Conservation (phyloP, 192 early-diverging fungal genomes). For the Anaeromyces robustus region DNA sequence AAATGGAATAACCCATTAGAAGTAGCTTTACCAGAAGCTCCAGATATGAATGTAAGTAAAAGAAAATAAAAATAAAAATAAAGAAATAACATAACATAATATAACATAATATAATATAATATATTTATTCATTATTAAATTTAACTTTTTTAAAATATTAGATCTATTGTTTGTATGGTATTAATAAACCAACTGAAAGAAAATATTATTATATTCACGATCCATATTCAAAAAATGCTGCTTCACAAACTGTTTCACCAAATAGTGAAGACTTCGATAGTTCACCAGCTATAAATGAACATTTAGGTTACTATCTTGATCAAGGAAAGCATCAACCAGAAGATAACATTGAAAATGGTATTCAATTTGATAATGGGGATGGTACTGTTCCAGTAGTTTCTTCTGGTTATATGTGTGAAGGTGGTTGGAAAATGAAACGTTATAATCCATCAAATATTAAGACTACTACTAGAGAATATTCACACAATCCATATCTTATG, state of each 20-base stretch:
- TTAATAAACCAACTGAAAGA: constrained; percentile 62
- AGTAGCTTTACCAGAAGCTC: constrained; percentile 50
- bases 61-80: too few relatives aligned
- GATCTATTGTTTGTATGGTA: constrained; percentile 74
- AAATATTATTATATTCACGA: constrained; percentile 58
- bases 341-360: constrained; percentile 48
- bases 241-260: background rate
- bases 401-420: constrained; percentile 72
- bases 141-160: too few relatives aligned
- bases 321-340: constrained; percentile 30
- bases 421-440: constrained; percentile 62
- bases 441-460: constrained; percentile 66
- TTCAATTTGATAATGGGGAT: constrained; percentile 55
- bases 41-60: constrained; percentile 53
- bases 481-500: constrained; percentile 35
- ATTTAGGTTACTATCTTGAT: constrained; percentile 20
- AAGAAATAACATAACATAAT: too few relatives aligned
- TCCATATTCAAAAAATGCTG: constrained; percentile 11
- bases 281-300: constrained; percentile 10
- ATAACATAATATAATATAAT: too few relatives aligned
- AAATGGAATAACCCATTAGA: constrained; percentile 71
- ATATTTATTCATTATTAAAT: too few relatives aligned
- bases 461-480: constrained; percentile 57
- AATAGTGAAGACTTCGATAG: constrained; percentile 1
- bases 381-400: constrained; percentile 78